phyloP scores from a whole-genome alignment of 2,329 filamentous ascomycete species.

The Botrytis tulipae region DNA sequence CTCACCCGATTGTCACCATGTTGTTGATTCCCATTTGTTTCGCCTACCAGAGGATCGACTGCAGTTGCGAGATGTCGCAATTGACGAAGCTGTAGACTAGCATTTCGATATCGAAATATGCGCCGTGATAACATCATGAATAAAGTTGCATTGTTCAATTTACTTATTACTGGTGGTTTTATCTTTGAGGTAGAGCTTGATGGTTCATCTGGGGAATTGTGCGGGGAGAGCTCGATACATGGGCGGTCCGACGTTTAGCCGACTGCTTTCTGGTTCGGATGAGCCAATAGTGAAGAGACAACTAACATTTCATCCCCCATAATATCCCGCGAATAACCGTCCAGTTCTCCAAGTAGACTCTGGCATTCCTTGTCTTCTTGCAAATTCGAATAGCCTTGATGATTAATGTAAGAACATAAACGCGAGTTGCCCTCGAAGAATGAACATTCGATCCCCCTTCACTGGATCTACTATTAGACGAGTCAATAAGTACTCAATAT shows the following conservation, averaged over 20 bases:
- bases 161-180: neutral
- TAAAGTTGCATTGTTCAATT: conserved; percentile 13
- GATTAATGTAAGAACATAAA: neutral
- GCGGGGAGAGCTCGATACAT: neutral
- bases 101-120: conserved; percentile 7
- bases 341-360: neutral
- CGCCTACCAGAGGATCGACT: conserved; percentile 22
- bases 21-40: conserved; percentile 26
- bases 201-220: conserved; percentile 11
- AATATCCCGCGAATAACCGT: neutral
- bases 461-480: neutral
- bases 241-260: conserved; percentile 9
- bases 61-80: conserved; percentile 31
- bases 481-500: neutral
- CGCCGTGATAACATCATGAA: conserved; percentile 17
- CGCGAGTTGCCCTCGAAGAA: neutral
- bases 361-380: neutral
- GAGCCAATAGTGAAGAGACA: neutral
- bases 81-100: conserved; percentile 16
- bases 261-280: neutral
- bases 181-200: neutral
- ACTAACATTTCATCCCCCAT: neutral
- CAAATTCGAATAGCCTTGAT: neutral
- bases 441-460: neutral
- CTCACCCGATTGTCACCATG: conserved; percentile 44